Percentiles rank a stretch among this genome's conserved stretches.
Conservation (phyloP, 1,139 yeast species). For the Yamadazyma spencermartinsiae region DNA sequence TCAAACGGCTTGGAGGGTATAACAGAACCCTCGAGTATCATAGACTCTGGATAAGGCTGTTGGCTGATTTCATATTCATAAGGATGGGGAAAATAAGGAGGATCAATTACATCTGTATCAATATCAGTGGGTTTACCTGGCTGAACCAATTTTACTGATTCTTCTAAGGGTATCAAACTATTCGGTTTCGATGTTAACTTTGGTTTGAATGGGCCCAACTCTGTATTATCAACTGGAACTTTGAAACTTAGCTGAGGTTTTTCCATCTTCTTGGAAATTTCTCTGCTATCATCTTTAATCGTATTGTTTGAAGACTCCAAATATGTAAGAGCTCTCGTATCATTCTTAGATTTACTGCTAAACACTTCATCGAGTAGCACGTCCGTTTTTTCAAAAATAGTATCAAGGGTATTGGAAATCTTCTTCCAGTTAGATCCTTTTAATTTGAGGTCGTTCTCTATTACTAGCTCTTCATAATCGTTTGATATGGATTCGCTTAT, state of each 20-base stretch:
- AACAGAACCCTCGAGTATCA: slow-evolving; percentile 51
- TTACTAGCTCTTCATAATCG: slow-evolving; percentile 29
- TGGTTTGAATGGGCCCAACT: slow-evolving; percentile 74
- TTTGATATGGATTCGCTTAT: slow-evolving; percentile 33
- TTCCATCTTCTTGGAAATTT: slow-evolving; percentile 45
- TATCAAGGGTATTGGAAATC: slow-evolving; percentile 64
- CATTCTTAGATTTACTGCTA: slow-evolving; percentile 13
- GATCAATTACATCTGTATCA: slow-evolving; percentile 42
- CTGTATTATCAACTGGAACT: slow-evolving; percentile 65
- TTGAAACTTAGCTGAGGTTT: slow-evolving; percentile 77
- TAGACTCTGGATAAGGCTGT: slow-evolving; percentile 66
- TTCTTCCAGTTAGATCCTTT: slow-evolving; percentile 56
- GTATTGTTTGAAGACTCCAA: slow-evolving; percentile 43
- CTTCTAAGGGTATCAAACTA: slow-evolving; percentile 55
- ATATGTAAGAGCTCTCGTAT: slow-evolving; percentile 35
- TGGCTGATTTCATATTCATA: slow-evolving; percentile 73
- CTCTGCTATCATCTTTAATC: slow-evolving; percentile 27
- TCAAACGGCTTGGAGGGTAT: slow-evolving; percentile 67
- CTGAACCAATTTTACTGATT: slow-evolving; percentile 40
- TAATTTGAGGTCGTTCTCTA: slow-evolving; percentile 37
- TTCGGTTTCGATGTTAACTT: slow-evolving; percentile 70
- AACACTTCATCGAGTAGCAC: slow-evolving; percentile 51
- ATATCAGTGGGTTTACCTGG: slow-evolving; percentile 20
- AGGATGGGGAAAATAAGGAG: slow-evolving; percentile 77
- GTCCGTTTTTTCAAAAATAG: slow-evolving; percentile 71